A percentile compares a stretch with the other conserved stretches of the same genome.
Evolutionary conservation across 306 rosid genomes (phyloP).

Genomic region (Luffa acutangula): DNA sequence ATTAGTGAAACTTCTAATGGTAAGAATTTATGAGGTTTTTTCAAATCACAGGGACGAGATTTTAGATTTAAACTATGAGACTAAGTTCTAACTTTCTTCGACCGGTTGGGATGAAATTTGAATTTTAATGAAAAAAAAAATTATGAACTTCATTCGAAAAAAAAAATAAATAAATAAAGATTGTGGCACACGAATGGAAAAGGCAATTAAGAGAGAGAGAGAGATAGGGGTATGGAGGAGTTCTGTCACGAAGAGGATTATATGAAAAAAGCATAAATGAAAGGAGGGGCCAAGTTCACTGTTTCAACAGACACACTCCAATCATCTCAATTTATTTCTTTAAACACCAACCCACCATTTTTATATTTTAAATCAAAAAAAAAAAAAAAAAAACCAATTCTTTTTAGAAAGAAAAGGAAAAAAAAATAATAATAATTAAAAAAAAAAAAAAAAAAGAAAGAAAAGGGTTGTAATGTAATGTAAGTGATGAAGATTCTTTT

Average conservation of each 20-base stretch:
- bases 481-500: constrained; percentile 48
- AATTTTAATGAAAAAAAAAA: no score
- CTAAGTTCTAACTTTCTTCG: no score
- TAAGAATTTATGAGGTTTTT: no score
- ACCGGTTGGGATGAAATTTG: no score
- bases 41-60: no score
- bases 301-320: constrained; percentile 35
- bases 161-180: not conserved
- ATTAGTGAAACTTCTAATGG: no score
- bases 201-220: not conserved
- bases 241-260: constrained; percentile 31
- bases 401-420: not conserved
- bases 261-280: constrained; percentile 15
- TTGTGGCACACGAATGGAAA: not conserved
- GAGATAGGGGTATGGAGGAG: constrained; percentile 41
- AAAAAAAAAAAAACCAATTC: not conserved
- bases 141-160: not conserved
- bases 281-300: constrained; percentile 48
- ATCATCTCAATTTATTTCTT: constrained; percentile 41
- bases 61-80: no score
- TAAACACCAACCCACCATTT: constrained; percentile 38
- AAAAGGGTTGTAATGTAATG: constrained; percentile 26
- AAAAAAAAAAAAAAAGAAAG: no score
- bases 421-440: no score
- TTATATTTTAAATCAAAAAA: constrained; percentile 8